Percentiles rank a stretch among this genome's conserved stretches.
These are phyloP conservation scores for Exophiala xenobiotica DNA, from an alignment of 2,329 filamentous ascomycete species.

Conservation along the genomic window DNA sequence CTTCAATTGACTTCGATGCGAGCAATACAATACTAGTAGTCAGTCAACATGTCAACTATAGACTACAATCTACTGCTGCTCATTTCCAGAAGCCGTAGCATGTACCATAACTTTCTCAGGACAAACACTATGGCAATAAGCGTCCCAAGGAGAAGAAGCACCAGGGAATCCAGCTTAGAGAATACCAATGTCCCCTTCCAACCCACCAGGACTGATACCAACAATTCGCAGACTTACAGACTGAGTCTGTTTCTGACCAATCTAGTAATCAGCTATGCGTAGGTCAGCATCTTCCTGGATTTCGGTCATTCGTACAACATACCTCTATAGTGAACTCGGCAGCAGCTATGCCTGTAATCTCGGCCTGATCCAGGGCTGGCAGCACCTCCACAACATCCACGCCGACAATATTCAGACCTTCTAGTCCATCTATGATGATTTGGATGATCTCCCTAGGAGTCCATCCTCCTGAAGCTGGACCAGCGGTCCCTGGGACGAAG, in stretches of 20 bases:
- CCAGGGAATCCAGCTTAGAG: too few relatives aligned
- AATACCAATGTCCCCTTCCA: too few relatives aligned
- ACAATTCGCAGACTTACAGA: background rate
- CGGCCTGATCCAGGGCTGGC: slow-evolving; percentile 10
- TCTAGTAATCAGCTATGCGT: slow-evolving; percentile 6
- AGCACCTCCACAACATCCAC: slow-evolving; percentile 19
- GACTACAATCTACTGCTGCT: too few relatives aligned
- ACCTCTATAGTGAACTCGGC: slow-evolving; percentile 19
- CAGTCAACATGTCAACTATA: too few relatives aligned
- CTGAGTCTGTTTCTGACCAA: slow-evolving; percentile 14
- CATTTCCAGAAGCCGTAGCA: too few relatives aligned
- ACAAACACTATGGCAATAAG: too few relatives aligned
- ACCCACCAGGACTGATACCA: background rate
- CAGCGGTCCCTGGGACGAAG: slow-evolving; percentile 13
- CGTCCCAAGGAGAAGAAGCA: too few relatives aligned
- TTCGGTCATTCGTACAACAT: background rate
- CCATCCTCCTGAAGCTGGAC: slow-evolving; percentile 16
- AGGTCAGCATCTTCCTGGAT: background rate
- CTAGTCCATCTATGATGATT: slow-evolving; percentile 16
- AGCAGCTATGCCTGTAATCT: slow-evolving; percentile 18
- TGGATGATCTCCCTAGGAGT: slow-evolving; percentile 14
- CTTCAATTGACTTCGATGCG: too few relatives aligned
- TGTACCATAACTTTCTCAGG: too few relatives aligned
- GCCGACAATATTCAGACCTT: slow-evolving; percentile 17
- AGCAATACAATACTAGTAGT: too few relatives aligned